Evolutionary conservation across 2,329 filamentous ascomycete species (phyloP).

Genomic region (Teratosphaeriaceae sp.): DNA sequence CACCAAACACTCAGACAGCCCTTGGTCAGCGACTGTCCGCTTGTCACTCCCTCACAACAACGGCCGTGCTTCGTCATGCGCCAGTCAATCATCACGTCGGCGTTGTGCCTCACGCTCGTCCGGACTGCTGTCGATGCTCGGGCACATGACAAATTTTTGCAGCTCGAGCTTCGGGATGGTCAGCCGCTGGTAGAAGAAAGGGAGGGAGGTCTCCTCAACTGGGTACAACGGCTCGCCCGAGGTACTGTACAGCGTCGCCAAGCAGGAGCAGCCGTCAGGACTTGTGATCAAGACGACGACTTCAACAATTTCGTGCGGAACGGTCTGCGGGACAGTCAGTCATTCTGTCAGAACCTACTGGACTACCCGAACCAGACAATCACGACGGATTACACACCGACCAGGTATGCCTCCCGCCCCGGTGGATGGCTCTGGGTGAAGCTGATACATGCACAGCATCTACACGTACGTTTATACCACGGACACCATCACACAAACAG

Average conservation of each 20-base stretch:
- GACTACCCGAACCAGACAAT: slow-evolving; percentile 21
- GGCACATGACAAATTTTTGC: slow-evolving; percentile 8
- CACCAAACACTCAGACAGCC: slow-evolving; percentile 7
- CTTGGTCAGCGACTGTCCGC: slow-evolving; percentile 9
- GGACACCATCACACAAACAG: slow-evolving; percentile 12
- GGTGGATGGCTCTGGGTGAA: too few species aligned
- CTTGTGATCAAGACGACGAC: slow-evolving; percentile 19
- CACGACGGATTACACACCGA: slow-evolving; percentile 23
- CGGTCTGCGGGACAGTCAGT: slow-evolving; percentile 16
- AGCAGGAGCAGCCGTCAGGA: too few species aligned
- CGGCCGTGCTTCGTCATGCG: slow-evolving; percentile 19
- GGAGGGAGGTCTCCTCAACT: slow-evolving; percentile 3
- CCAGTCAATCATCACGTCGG: slow-evolving; percentile 18
- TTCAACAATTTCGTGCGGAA: slow-evolving; percentile 21
- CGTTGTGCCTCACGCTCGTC: slow-evolving; percentile 24
- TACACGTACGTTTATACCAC: slow-evolving; percentile 16
- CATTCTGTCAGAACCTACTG: slow-evolving; percentile 20
- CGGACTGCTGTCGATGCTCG: slow-evolving; percentile 17
- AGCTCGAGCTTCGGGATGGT: slow-evolving; percentile 4
- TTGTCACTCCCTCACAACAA: slow-evolving; percentile 17
- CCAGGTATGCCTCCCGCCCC: slow-evolving; percentile 22
- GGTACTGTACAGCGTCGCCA: slow-evolving; percentile 13
- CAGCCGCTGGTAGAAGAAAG: not conserved
- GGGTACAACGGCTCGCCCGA: slow-evolving; percentile 20
- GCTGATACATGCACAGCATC: slow-evolving; percentile 12